Evolutionary conservation across 495 filamentous ascomycete genomes (phyloP), one percentile per base, ranked within the genome.

Genomic region (Talaromyces nanjingensis): DNA sequence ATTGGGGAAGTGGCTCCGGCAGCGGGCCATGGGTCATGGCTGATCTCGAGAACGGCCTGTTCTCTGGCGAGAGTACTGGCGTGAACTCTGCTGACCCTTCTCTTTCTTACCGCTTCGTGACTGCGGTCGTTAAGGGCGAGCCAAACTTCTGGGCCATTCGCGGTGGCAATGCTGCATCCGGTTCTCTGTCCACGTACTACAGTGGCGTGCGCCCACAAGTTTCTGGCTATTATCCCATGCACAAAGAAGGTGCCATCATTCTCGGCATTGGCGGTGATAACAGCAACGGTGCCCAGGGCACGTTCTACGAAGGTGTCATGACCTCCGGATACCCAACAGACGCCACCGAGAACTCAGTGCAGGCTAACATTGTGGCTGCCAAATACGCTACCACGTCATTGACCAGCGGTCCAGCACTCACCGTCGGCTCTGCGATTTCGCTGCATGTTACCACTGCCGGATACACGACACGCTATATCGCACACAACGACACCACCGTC

Each of bases 301-400:
- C 83, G 0, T 85, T 84, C 73, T 86, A 86, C 71, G 83, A 86
- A 69, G 84, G 84, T 45, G 84, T 79, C 1, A 83, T 86, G 83
- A 85, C 84, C 62, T 71, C 75, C 6, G 82, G 84, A 37, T 86
- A 83, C 66, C 84, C 84, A 2, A 76, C 82, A 22, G 82, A 84
- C 64, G 77, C 71, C 39, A 83, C 79, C 29, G 84, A 86, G 68
- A 73, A 77, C 70, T 64, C 76, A 12, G 82, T 86, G 61, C 83
- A 85, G 71, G 84, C 83, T 33, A 77, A 86, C 63, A 80, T 86
- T 64, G 79, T 84, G 2, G 81, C 81, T 20, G 83, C 83, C 47
- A 77, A 75, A 66, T 86, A 86, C 59, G 80, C 77, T 14, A 70
- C 65, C 24, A 69, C 74, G 0, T 77, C 80, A 3, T 67, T 85